Evolutionary conservation across 164 flowering plant species (phyloP).

Genomic region (Saururus chinensis): DNA sequence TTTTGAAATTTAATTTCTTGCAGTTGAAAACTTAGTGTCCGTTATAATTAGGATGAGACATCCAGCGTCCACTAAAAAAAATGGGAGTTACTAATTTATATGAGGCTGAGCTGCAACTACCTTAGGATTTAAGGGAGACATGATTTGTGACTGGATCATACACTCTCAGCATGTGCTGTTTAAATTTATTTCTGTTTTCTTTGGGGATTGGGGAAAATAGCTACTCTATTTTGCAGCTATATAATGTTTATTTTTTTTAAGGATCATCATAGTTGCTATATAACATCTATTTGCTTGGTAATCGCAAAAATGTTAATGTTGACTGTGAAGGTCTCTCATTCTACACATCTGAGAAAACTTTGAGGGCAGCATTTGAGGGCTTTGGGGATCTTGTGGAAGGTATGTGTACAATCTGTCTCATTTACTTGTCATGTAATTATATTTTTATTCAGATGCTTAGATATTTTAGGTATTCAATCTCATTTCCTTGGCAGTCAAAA

Average conservation of each 20-base stretch:
- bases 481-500: conserved; percentile 39
- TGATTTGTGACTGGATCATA: neutral
- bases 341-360: conserved; percentile 92
- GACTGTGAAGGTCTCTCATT: conserved; percentile 71
- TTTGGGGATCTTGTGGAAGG: conserved; percentile 95
- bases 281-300: neutral
- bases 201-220: neutral
- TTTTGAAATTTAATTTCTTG: too few relatives aligned
- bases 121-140: too few relatives aligned
- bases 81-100: too few relatives aligned
- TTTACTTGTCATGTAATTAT: neutral
- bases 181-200: neutral
- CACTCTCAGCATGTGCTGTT: neutral
- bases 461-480: neutral
- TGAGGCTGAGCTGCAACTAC: too few relatives aligned
- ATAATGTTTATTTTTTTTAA: neutral
- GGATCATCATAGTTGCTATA: too few relatives aligned
- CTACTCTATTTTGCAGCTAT: neutral
- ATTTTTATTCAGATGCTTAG: neutral
- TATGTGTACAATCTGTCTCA: conserved; percentile 10
- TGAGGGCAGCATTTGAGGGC: conserved; percentile 83
- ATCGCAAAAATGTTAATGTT: neutral
- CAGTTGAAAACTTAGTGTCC: neutral
- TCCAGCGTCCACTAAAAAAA: neutral
- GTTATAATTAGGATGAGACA: neutral